Evolutionary conservation across 2,329 filamentous ascomycete species (phyloP), one percentile per base, ranked within the genome.

Genomic region (Pyricularia grisea): DNA sequence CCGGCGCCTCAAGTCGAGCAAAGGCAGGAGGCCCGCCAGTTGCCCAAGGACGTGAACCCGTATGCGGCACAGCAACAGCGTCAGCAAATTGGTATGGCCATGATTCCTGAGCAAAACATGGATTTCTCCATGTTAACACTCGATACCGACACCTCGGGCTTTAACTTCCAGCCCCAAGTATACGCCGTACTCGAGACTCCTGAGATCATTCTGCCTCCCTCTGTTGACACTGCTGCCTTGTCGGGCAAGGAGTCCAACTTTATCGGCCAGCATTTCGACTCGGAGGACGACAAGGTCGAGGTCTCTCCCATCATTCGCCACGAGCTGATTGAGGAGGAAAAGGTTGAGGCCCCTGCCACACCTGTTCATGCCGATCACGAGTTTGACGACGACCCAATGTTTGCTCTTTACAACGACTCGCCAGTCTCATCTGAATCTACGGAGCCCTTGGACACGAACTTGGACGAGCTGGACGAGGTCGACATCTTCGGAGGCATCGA

Each of bases 91-190:
- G 89, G 89, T 75, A 91, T 97, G 85, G 88, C 91, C 70, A 91
- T 94, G 85, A 88, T 96, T 65, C 92, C 93, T 1, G 93, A 97
- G 79, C 88, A 91, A 73, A 84, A 81, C 68, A 83, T 93, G 78
- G 91, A 96, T 75, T 89, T 93, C 74, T 87, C 89, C 68, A 87
- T 90, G 80, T 84, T 95, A n/a, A 81, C 77, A 72, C 78, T 93
- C 65, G 86, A 86, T 74, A 77, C 80, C 68, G 78, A 81, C 68
- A 64, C n/a, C 20, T 81, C 82, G 70, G 75, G 76, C 64, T 88
- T 84, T 78, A 83, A 82, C 77, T 89, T 87, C 77, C 88, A 91
- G 76, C 88, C 89, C 28, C 88, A 89, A 76, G 89, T 92, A 66
- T 96, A 91, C 74, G 87, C 92, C 67, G 74, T 75, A 1, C 70